Percentiles rank a stretch among this genome's conserved stretches.
Conservation (phyloP, 257 asterid species). For the Solanum gandarillasii region DNA sequence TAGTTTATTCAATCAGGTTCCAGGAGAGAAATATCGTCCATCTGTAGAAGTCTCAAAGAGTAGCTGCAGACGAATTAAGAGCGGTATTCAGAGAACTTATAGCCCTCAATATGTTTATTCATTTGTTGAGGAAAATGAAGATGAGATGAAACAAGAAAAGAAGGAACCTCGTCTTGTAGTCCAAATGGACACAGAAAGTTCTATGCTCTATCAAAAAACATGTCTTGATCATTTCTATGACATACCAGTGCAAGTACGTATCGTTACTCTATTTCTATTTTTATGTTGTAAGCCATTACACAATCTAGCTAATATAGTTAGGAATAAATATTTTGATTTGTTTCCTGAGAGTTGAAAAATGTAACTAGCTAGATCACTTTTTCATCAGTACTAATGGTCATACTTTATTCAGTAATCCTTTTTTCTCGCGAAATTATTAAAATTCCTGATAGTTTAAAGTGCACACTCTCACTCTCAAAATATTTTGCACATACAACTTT, state of each 20-base stretch:
- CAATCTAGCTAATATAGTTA: neutral
- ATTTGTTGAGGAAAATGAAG: constrained; percentile 39
- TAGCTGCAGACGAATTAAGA: constrained; percentile 47
- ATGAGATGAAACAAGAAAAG: constrained; percentile 12
- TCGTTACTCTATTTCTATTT: neutral
- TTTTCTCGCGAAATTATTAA: neutral
- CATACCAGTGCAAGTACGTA: constrained; percentile 48
- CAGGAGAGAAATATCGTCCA: constrained; percentile 48
- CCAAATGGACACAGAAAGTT: constrained; percentile 82
- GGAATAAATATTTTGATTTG: neutral
- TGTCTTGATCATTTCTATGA: constrained; percentile 61
- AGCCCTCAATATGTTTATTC: constrained; percentile 56
- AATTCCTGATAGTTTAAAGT: neutral
- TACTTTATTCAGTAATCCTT: neutral
- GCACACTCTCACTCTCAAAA: neutral
- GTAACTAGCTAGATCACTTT: neutral
- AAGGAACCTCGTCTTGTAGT: constrained; percentile 53
- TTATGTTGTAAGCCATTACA: neutral
- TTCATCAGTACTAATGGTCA: neutral
- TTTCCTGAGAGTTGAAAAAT: neutral
- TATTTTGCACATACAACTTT: neutral
- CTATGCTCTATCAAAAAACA: constrained; percentile 50
- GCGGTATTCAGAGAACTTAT: constrained; percentile 25
- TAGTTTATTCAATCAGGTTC: constrained; percentile 20
- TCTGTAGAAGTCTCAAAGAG: constrained; percentile 49